phyloP scores from a whole-genome alignment of 352 stramenopile species.

The Discostella stelligera region DNA sequence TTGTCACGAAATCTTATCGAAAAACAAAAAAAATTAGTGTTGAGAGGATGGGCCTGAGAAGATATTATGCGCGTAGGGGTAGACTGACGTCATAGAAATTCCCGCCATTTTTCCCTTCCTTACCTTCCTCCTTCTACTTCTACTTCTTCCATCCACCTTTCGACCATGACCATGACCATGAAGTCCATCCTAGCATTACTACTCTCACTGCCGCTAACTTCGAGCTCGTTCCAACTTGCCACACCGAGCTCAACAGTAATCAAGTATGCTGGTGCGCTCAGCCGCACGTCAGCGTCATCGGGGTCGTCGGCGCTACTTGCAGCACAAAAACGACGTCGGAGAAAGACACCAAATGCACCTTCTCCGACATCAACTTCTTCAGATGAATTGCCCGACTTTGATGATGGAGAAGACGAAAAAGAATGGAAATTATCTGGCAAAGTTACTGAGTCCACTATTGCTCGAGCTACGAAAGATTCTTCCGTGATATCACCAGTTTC shows the following conservation, averaged over 20 bases:
- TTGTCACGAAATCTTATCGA: too few relatives aligned
- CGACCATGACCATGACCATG: not conserved
- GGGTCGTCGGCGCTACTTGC: not conserved
- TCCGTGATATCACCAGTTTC: not conserved
- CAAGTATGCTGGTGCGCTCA: not conserved
- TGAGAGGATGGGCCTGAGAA: too few relatives aligned
- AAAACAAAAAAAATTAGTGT: too few relatives aligned
- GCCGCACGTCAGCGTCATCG: not conserved
- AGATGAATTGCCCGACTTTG: conserved; percentile 63
- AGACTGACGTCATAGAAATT: too few relatives aligned
- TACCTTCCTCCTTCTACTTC: too few relatives aligned
- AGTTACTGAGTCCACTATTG: not conserved
- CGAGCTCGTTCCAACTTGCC: not conserved
- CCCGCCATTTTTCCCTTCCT: too few relatives aligned
- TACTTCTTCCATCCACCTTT: too few relatives aligned
- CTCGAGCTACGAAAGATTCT: not conserved
- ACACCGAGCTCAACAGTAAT: not conserved
- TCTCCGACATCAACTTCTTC: conserved; percentile 2
- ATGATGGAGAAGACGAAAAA: conserved; percentile 24
- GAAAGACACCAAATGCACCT: conserved; percentile 13
- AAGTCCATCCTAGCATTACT: not conserved
- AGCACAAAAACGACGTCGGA: conserved; percentile 26
- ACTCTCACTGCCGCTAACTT: not conserved
- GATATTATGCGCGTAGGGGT: too few relatives aligned
- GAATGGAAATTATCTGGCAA: conserved; percentile 12